Evolutionary conservation across 805 yeast genomes (phyloP).

Genomic region (Pichia nakasei): DNA sequence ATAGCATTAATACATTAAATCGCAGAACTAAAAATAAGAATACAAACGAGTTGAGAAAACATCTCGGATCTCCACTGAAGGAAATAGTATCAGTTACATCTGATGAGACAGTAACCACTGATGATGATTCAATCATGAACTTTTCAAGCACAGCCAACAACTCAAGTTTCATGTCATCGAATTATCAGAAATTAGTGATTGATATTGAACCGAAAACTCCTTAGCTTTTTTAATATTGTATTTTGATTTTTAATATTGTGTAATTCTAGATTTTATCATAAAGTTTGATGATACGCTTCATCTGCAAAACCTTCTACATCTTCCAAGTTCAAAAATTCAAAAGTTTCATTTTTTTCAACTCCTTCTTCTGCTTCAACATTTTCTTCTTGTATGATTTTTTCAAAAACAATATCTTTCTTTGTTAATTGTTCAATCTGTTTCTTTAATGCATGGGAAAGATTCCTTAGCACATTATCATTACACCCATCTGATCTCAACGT

Average conservation of each 20-base stretch:
- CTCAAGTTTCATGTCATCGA: neutral
- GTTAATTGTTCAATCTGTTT: conserved; percentile 31
- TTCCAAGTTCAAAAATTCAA: conserved; percentile 37
- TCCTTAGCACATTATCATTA: conserved; percentile 48
- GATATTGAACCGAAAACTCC: conserved; percentile 6
- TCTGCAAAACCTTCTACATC: conserved; percentile 58
- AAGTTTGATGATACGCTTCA: conserved; percentile 27
- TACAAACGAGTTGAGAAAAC: neutral
- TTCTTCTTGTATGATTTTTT: conserved; percentile 35
- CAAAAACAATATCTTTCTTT: conserved; percentile 46
- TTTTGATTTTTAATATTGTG: neutral
- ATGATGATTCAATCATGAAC: conserved; percentile 1
- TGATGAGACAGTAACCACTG: neutral
- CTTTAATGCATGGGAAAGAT: conserved; percentile 57
- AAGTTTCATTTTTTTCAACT: conserved; percentile 27
- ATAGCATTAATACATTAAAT: too few relatives aligned
- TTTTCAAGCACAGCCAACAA: neutral
- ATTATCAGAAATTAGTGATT: neutral
- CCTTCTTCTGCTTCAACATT: conserved; percentile 26
- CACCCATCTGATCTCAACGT: conserved; percentile 47
- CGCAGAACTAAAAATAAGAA: too few relatives aligned
- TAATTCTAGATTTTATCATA: neutral
- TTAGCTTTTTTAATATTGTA: neutral
- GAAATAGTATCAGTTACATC: neutral
- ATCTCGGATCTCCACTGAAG: conserved; percentile 2